These are phyloP conservation scores for Chamaecrista fasciculata DNA, from an alignment of 306 rosid genomes.

Conservation along the genomic window DNA sequence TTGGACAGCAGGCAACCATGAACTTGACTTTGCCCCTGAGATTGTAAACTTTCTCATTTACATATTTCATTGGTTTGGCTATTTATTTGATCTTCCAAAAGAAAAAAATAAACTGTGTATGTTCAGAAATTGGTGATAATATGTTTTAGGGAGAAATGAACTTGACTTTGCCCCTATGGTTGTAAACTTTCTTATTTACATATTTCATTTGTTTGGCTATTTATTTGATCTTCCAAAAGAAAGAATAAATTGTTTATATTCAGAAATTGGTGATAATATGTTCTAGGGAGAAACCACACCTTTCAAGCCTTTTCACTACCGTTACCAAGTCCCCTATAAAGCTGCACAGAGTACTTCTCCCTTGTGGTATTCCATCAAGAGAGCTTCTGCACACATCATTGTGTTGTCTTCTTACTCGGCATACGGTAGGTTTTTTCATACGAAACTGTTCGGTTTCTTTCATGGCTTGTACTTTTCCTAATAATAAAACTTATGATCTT, in stretches of 20 bases:
- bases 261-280: neutral
- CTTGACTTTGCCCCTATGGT: constrained; percentile 69
- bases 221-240: neutral
- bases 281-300: constrained; percentile 65
- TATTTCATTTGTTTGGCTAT: neutral
- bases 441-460: no score
- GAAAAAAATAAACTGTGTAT: no score
- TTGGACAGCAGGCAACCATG: constrained; percentile 94
- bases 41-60: constrained; percentile 43
- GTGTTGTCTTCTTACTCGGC: constrained; percentile 80
- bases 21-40: constrained; percentile 69
- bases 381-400: constrained; percentile 81
- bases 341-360: constrained; percentile 64
- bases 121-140: neutral
- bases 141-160: constrained; percentile 59
- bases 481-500: neutral
- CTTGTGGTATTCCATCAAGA: constrained; percentile 82
- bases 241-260: neutral
- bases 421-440: constrained; percentile 45
- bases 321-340: constrained; percentile 58
- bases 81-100: neutral
- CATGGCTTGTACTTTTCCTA: neutral
- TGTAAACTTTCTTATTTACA: constrained; percentile 37
- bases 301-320: constrained; percentile 57
- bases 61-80: neutral